Base-by-base conservation (phyloP, 768 basidiomycete genomes). In the Collybiopsis luxurians region DNA sequence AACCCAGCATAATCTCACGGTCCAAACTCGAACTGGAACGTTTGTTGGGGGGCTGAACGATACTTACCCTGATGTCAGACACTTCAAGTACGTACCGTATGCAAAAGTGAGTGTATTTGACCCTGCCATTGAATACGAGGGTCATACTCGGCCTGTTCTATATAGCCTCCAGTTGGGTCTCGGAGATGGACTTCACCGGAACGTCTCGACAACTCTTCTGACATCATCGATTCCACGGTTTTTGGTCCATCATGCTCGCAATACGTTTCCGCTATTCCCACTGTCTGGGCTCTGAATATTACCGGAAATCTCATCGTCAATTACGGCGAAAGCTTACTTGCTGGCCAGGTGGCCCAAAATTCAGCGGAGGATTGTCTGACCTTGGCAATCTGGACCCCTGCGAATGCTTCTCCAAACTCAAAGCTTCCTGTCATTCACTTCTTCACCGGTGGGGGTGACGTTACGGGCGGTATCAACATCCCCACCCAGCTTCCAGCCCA, bases 391-490 rank as follows among this genome's bases (percentile, higher is more conserved):
- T 61, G 60, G 60, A 59, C 60, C 2, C 60, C 60, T 4, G 55
- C 53, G 15, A 56, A 43, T 6, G 57, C 49, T 13, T 59, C 57
- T 24, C 4, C 15, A 17, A 13, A 48, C 17, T 58, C 57, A 3
- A 58, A 62, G n/a, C 55, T 62, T 34, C 61, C 61, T 24, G 61
- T 62, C 1, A 38, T 62, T 31, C 47, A 45, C 47, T 62, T 57
- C 23, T 49, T 62, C 31, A 55, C 55, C 1, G 61, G 61, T 24
- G 61, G 61, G 6, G 61, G 52, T 12, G 34, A 53, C 42, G 31
- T 30, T 2, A 56, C 57, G 2, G 60, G 50, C 26, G 60, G 60
- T 13, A 55, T 58, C 7, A 52, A 59, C 17, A 59, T 61, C 23
- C 36, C 43, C 10, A 52, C 46, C 46, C 60, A 61, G 38, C 53